phyloP scores from a whole-genome alignment of 2,329 filamentous ascomycete species.

The Erysiphe pulchra region DNA sequence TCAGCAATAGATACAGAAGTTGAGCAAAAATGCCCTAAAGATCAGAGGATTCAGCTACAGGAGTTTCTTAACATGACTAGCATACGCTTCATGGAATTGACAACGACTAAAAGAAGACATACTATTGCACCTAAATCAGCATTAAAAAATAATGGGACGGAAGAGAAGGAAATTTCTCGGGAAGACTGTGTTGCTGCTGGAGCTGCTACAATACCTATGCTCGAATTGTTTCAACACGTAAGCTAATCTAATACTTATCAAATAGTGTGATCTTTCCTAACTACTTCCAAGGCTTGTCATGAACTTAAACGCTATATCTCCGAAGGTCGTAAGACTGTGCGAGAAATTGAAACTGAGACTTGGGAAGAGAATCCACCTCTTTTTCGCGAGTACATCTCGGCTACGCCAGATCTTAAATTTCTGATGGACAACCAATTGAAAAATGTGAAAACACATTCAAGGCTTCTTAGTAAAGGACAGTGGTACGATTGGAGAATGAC shows the following conservation, averaged over 20 bases:
- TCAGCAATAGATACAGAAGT: slow-evolving; percentile 19
- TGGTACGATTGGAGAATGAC: slow-evolving; percentile 98
- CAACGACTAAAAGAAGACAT: slow-evolving; percentile 78
- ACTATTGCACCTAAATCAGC: slow-evolving; percentile 37
- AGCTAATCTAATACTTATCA: slow-evolving; percentile 13
- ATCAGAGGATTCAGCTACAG: slow-evolving; percentile 53
- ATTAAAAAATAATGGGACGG: slow-evolving; percentile 11
- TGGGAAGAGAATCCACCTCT: slow-evolving; percentile 74
- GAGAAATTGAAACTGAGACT: slow-evolving; percentile 72
- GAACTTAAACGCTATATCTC: slow-evolving; percentile 95
- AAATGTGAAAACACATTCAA: slow-evolving; percentile 82
- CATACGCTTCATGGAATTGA: slow-evolving; percentile 95
- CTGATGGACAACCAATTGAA: slow-evolving; percentile 95
- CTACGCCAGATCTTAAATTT: slow-evolving; percentile 54
- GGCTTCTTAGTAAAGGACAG: slow-evolving; percentile 75
- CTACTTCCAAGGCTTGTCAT: slow-evolving; percentile 38
- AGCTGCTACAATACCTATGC: slow-evolving; percentile 74
- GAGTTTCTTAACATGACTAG: slow-evolving; percentile 89
- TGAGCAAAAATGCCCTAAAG: slow-evolving; percentile 13
- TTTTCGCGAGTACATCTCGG: slow-evolving; percentile 75
- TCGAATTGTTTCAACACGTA: slow-evolving; percentile 81
- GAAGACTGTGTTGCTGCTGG: slow-evolving; percentile 69
- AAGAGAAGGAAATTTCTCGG: slow-evolving; percentile 23
- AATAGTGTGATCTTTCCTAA: slow-evolving; percentile 8
- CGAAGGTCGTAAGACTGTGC: slow-evolving; percentile 70